Conservation (phyloP, 139 green algal species). For the Bryopsis sp. region DNA sequence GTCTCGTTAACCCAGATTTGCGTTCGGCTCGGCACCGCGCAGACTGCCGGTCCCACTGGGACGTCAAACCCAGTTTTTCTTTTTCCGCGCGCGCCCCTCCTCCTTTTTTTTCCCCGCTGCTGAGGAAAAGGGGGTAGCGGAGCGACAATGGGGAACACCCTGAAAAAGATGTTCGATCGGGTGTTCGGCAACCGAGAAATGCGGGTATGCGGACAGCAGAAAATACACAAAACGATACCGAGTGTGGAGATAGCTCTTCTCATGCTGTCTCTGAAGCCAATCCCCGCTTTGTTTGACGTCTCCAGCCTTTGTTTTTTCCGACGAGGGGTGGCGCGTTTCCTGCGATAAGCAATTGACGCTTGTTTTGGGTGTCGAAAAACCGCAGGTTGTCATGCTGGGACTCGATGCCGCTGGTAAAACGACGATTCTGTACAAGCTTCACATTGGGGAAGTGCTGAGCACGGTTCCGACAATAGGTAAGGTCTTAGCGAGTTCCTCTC, state of each 20-base stretch:
- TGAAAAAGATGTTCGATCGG: constrained; percentile 66
- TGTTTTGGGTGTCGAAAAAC: background rate
- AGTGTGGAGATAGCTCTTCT: background rate
- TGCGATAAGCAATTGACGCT: background rate
- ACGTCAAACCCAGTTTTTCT: too few relatives aligned
- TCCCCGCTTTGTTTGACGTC: background rate
- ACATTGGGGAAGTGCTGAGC: constrained; percentile 90
- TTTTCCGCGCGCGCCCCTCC: too few relatives aligned
- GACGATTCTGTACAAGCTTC: constrained; percentile 98
- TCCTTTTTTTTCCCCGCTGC: too few relatives aligned
- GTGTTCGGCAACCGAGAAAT: constrained; percentile 88
- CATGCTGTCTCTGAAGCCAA: too few relatives aligned
- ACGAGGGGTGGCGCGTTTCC: background rate
- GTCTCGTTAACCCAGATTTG: too few relatives aligned
- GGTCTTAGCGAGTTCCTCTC: background rate
- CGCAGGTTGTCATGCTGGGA: constrained; percentile 71
- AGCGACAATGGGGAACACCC: constrained; percentile 53
- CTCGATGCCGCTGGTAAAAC: constrained; percentile 97
- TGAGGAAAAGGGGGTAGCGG: too few relatives aligned
- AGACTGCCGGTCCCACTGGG: too few relatives aligned
- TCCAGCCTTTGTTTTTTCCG: background rate
- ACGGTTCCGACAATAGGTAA: constrained; percentile 91
- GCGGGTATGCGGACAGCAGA: constrained; percentile 45
- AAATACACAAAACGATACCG: constrained; percentile 9
- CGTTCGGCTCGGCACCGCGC: too few relatives aligned